Conservation (phyloP, 345 rosid species). For the Viola odorata region DNA sequence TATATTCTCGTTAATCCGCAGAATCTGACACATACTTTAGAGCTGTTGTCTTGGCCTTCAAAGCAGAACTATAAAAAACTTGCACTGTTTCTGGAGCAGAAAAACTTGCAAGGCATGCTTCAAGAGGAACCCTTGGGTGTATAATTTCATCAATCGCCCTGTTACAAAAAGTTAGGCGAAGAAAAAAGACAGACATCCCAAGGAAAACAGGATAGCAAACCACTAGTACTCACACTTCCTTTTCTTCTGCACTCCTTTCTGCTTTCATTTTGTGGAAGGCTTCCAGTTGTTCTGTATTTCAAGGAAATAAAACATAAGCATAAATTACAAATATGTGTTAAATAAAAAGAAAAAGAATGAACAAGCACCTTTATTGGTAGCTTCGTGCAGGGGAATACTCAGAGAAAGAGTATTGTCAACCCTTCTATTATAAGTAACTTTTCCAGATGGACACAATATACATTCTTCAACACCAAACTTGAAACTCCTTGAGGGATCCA, state of each 20-base stretch:
- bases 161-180: slow-evolving; percentile 28
- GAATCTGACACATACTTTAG: slow-evolving; percentile 49
- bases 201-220: slow-evolving; percentile 2
- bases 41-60: slow-evolving; percentile 82
- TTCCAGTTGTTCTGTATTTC: slow-evolving; percentile 64
- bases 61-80: slow-evolving; percentile 84
- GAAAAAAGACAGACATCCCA: slow-evolving; percentile 15
- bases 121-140: slow-evolving; percentile 93
- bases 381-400: slow-evolving; percentile 88
- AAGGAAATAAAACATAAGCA: slow-evolving; percentile 19
- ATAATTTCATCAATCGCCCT: slow-evolving; percentile 72
- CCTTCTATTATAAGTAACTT: slow-evolving; percentile 85
- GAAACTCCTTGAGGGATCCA: slow-evolving; percentile 86
- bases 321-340: slow-evolving; percentile 2
- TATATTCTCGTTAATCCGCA: too few species aligned
- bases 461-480: slow-evolving; percentile 98
- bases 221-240: slow-evolving; percentile 58
- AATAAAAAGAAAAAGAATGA: slow-evolving; percentile 11
- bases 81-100: slow-evolving; percentile 77
- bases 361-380: slow-evolving; percentile 68
- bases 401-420: slow-evolving; percentile 83
- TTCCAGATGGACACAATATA: slow-evolving; percentile 82
- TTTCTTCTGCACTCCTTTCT: slow-evolving; percentile 59
- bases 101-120: slow-evolving; percentile 85
- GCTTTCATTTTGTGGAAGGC: slow-evolving; percentile 62